phyloP scores from a whole-genome alignment of 2,329 filamentous ascomycete genomes.

The Arthroderma uncinatum region DNA sequence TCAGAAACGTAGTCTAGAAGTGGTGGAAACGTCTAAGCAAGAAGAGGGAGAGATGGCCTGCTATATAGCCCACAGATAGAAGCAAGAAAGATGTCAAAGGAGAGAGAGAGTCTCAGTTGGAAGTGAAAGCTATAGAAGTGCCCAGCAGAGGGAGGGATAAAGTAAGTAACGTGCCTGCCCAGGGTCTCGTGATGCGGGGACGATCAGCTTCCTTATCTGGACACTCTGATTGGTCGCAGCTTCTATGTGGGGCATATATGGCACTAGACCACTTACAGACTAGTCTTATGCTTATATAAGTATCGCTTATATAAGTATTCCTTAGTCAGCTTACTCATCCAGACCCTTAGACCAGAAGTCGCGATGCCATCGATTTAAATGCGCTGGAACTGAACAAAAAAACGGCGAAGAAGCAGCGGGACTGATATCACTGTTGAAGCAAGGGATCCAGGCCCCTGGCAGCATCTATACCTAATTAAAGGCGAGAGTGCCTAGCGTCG shows the following conservation, averaged over 20 bases:
- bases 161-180: neutral
- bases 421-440: neutral
- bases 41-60: neutral
- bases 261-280: neutral
- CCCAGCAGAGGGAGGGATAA: neutral
- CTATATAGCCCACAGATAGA: neutral
- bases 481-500: neutral
- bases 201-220: neutral
- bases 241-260: neutral
- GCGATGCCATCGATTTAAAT: neutral
- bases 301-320: too few species aligned
- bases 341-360: neutral
- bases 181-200: slow-evolving; percentile 4
- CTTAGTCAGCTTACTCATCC: neutral
- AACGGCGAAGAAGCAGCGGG: neutral
- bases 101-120: neutral
- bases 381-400: neutral
- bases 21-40: neutral
- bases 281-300: neutral
- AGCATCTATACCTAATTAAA: neutral
- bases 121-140: neutral
- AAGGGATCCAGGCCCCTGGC: neutral
- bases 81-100: neutral
- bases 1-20: neutral
- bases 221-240: neutral